Conservation (phyloP, 2,329 filamentous ascomycete genomes). For the Pyrenophora tritici-repentis region DNA sequence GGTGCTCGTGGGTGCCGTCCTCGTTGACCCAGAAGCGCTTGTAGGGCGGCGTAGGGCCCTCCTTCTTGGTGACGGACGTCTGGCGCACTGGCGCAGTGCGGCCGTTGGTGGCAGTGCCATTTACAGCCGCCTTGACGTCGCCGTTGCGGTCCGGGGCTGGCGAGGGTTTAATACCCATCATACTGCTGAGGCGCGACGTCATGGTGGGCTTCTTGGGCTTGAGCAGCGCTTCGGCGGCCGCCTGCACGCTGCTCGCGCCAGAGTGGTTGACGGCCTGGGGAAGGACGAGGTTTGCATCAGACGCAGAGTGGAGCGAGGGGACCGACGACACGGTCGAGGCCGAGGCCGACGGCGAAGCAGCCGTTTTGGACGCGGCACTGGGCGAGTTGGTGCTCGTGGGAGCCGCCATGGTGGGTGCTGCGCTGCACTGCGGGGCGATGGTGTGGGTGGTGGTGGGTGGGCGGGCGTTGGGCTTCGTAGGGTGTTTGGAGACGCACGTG, state of each 20-base stretch:
- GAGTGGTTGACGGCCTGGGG: conserved; percentile 34
- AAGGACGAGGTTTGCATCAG: conserved; percentile 36
- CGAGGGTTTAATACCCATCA: conserved; percentile 44
- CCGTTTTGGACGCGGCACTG: conserved; percentile 33
- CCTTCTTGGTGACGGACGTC: conserved; percentile 40
- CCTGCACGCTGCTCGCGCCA: conserved; percentile 34
- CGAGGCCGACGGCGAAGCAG: conserved; percentile 40
- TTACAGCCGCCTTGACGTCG: conserved; percentile 32
- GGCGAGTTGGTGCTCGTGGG: conserved; percentile 35
- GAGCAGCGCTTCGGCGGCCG: conserved; percentile 40
- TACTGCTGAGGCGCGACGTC: conserved; percentile 50
- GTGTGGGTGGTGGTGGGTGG: conserved; percentile 18
- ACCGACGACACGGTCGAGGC: conserved; percentile 46
- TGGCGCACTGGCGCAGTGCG: conserved; percentile 39
- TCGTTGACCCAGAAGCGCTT: conserved; percentile 62
- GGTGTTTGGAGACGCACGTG: conserved; percentile 43
- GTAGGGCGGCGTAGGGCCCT: conserved; percentile 31
- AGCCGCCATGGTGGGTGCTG: conserved; percentile 40
- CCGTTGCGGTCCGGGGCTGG: conserved; percentile 33
- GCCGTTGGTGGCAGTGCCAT: conserved; percentile 30
- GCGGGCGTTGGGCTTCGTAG: conserved; percentile 19
- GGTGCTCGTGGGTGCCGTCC: conserved; percentile 80
- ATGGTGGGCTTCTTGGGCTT: conserved; percentile 50
- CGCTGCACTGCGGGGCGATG: conserved; percentile 12
- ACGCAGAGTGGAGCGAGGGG: conserved; percentile 34